Evolutionary conservation across 305 asterid species (phyloP), one percentile per base, ranked within the genome.

Genomic region (Fraxinus albicans): DNA sequence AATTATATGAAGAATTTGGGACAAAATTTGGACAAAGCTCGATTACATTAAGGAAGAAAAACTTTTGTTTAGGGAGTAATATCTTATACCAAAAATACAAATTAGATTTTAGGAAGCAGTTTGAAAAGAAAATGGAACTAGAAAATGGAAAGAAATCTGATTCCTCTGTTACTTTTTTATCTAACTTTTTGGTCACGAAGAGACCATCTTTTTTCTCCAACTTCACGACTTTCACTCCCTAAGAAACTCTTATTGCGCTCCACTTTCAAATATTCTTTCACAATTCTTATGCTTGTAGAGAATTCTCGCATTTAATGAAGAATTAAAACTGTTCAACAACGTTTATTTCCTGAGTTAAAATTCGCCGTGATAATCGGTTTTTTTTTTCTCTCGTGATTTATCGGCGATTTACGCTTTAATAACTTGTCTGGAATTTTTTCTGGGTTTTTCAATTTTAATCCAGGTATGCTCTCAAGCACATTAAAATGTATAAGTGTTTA

Each of bases 301-400:
- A 70, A 70, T 70, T 70, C 76, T 31, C 76, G 10, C 42, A 31
- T 70, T 70, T 70, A 70, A 17, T 70, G 76, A 33, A 70, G 76
- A 35, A 31, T 70, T 70, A 31, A 70, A 70, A 21, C 40, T 31
- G 40, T 31, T 70, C 42, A 31, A 15, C 17, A 70, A 31, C 25
- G 76, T 6, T 31, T 70, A 12, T 70, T 70, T 70, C 21, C 42
- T 6, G 23, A 15, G 42, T 27, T 27, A 27, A 10, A 27, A 58
- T 19, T 67, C 17, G 9, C 15, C 17, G 36, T 27, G n/a, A 67
- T 4, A 34, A 34, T 4, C 36, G 36, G 10, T 65, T 6, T 0
- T 36, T 36, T 36, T 36, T 36, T 1, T 6, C 19, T 8, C 73
- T 29, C 75, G 38, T 69, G 40, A 69, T 69, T 69, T 69, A 36